Evolutionary conservation across 2,329 filamentous ascomycete genomes (phyloP).

Genomic region (Moelleriella libera): DNA sequence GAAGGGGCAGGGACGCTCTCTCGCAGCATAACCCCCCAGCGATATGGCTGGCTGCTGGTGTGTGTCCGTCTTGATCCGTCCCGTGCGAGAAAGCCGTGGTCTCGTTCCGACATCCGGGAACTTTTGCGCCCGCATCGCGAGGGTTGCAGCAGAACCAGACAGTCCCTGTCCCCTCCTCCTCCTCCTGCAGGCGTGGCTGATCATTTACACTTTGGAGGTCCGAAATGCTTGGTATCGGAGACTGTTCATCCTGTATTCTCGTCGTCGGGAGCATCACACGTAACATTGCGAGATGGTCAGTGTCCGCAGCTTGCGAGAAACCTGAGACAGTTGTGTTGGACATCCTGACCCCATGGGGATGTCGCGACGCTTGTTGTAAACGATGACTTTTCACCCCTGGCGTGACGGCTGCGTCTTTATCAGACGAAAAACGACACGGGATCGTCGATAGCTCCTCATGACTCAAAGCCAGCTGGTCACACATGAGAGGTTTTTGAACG

Average conservation of each 20-base stretch:
- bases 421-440: too few relatives aligned
- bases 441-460: too few relatives aligned
- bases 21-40: background rate
- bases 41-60: too few relatives aligned
- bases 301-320: too few relatives aligned
- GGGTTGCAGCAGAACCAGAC: conserved; percentile 6
- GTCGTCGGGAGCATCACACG: background rate
- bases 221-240: background rate
- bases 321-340: too few relatives aligned
- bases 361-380: background rate
- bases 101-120: conserved; percentile 5
- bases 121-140: conserved; percentile 9
- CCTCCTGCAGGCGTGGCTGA: background rate
- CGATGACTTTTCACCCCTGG: too few relatives aligned
- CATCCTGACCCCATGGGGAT: conserved; percentile 6
- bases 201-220: background rate
- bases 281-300: background rate
- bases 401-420: too few relatives aligned
- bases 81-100: background rate
- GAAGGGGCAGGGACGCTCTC: background rate
- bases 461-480: too few relatives aligned
- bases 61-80: background rate
- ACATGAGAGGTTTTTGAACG: too few relatives aligned
- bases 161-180: background rate
- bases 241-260: too few relatives aligned